Evolutionary conservation across 1,284 basidiomycete genomes (phyloP).

Genomic region (Cutaneotrichosporon dermatis): DNA sequence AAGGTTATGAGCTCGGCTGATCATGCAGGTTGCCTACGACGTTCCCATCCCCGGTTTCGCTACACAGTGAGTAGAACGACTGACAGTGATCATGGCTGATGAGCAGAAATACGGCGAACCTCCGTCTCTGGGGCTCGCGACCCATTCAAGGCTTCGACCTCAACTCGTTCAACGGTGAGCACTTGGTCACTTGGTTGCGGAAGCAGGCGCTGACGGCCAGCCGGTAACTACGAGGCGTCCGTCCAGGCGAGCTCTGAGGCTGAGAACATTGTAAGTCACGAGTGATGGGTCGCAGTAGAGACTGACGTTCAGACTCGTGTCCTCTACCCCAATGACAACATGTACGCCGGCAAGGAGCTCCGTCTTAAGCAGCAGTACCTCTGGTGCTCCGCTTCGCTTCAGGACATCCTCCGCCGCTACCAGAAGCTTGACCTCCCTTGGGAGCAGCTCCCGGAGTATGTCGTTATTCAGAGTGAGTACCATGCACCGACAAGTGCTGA

Average conservation of each 20-base stretch:
- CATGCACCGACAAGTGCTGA: no score
- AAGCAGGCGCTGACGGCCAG: slow-evolving; percentile 36
- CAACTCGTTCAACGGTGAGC: slow-evolving; percentile 77
- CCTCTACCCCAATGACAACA: slow-evolving; percentile 59
- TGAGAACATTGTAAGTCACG: slow-evolving; percentile 61
- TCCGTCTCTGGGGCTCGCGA: slow-evolving; percentile 60
- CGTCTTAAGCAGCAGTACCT: slow-evolving; percentile 93
- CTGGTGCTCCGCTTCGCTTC: slow-evolving; percentile 64
- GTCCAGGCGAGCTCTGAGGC: slow-evolving; percentile 81
- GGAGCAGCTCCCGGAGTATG: slow-evolving; percentile 66
- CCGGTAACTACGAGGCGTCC: slow-evolving; percentile 82
- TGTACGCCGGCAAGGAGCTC: slow-evolving; percentile 69
- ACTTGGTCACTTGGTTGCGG: not conserved
- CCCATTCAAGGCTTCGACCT: slow-evolving; percentile 88
- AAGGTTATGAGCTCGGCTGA: not conserved
- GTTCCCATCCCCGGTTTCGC: slow-evolving; percentile 73
- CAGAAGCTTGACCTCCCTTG: slow-evolving; percentile 49
- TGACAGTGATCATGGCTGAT: not conserved
- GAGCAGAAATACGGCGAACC: slow-evolving; percentile 50
- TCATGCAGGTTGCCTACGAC: slow-evolving; percentile 64
- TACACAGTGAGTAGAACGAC: slow-evolving; percentile 28
- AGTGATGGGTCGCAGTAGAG: no score
- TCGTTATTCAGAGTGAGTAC: slow-evolving; percentile 66
- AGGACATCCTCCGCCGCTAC: slow-evolving; percentile 67
- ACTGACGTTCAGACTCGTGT: slow-evolving; percentile 60